Conservation (phyloP, 192 early-diverging fungal species). For the Umbelopsis sp. region DNA sequence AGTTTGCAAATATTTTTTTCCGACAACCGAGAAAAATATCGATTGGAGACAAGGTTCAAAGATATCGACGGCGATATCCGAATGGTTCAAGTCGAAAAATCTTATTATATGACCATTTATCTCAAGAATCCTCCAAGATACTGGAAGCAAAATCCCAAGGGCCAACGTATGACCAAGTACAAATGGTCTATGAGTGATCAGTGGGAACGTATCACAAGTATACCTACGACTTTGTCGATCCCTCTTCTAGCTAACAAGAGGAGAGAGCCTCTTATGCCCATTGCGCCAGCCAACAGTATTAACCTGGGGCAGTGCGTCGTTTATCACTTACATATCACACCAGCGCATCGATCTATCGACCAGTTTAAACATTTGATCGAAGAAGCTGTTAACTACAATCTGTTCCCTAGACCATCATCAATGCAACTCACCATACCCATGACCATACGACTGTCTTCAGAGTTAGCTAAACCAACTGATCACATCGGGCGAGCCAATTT, state of each 20-base stretch:
- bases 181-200: conserved; percentile 24
- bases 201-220: conserved; percentile 39
- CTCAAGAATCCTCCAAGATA: conserved; percentile 43
- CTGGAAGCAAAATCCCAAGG: conserved; percentile 31
- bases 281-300: conserved; percentile 24
- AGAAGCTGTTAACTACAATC: conserved; percentile 37
- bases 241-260: conserved; percentile 1
- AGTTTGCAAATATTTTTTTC: conserved; percentile 30
- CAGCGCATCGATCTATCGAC: neutral
- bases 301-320: conserved; percentile 51
- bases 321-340: conserved; percentile 27
- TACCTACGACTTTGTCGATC: conserved; percentile 14
- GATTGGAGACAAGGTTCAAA: conserved; percentile 41
- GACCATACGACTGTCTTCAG: neutral
- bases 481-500: conserved; percentile 19
- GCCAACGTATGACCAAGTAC: neutral
- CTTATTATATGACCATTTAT: conserved; percentile 35
- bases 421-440: neutral
- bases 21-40: conserved; percentile 13
- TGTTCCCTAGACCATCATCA: conserved; percentile 15
- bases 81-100: conserved; percentile 19
- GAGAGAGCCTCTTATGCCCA: conserved; percentile 29
- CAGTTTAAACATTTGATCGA: conserved; percentile 18
- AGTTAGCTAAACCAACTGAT: conserved; percentile 9
- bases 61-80: conserved; percentile 25